Evolutionary conservation across 1,139 yeast genomes (phyloP), one percentile per base, ranked within the genome.

Genomic region (Kodamaea ohmeri): DNA sequence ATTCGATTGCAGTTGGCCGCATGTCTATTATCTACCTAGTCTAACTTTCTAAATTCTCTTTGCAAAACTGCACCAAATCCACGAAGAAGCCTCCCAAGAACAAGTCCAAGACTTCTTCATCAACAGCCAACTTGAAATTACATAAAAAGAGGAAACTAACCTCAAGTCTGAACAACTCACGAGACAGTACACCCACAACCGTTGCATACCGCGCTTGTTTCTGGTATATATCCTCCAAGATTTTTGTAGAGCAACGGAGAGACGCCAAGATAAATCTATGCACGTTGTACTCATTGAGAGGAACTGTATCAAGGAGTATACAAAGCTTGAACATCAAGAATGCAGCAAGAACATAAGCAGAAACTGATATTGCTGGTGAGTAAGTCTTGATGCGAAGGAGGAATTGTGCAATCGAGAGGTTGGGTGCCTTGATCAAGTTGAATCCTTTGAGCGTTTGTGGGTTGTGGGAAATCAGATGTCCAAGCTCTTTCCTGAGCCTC

Each of bases 191-290:
- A 1, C 76, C 76, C 3, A 72, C 75, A 2, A 71, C 75, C 1
- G 71, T 65, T 3, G 73, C 71, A 49, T 67, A 71, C 11, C 63
- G 49, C 41, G 60, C 60, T 41, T 71, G 76, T 40, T 64, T 67
- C 44, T 71, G 76, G 46, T 66, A 65, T 11, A 70, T 52, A 43
- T 71, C 76, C 44, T 71, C 76, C 34, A 70, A 48, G 17, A 56
- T 60, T 49, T 71, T 71, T 4, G 71, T 66, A 56, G 67, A 69
- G 43, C 75, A 67, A 39, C 76, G 54, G n/a, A 71, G 55, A 47
- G 65, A 62, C 2, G 72, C 73, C 38, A 71, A 53, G 9, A 69
- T 53, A 30, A 69, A 56, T 28, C 76, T 51, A 46, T 69, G 61
- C 12, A 63, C 69, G 43, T 71, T 71, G 36, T 55, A 52, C 4